Conservation (phyloP, 2,329 filamentous ascomycete genomes). For the Penicillium polonicum region DNA sequence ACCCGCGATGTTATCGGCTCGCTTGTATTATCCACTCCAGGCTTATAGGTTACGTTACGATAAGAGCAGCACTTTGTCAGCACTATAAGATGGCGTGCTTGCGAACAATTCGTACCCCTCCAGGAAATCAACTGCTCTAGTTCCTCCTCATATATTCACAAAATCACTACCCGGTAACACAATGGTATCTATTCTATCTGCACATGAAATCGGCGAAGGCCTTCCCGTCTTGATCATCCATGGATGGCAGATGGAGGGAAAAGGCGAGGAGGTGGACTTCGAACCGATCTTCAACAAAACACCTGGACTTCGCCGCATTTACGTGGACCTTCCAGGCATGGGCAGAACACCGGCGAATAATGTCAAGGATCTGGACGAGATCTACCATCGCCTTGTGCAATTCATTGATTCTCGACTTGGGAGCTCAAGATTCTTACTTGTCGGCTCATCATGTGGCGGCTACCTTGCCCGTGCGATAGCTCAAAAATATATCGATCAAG, state of each 20-base stretch:
- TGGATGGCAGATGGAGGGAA: conserved; percentile 27
- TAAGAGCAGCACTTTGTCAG: not conserved
- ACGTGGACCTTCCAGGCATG: conserved; percentile 34
- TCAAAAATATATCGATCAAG: conserved; percentile 25
- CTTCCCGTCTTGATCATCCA: conserved; percentile 31
- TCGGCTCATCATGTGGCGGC: conserved; percentile 31
- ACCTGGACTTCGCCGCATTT: conserved; percentile 26
- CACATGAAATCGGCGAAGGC: conserved; percentile 28
- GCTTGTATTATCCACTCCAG: not conserved
- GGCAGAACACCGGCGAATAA: conserved; percentile 27
- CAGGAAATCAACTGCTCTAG: not conserved
- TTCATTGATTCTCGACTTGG: conserved; percentile 30
- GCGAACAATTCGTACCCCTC: not conserved
- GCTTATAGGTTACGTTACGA: not conserved
- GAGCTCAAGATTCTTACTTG: conserved; percentile 24
- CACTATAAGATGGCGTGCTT: not conserved
- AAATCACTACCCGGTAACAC: conserved; percentile 1
- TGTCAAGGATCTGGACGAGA: conserved; percentile 28
- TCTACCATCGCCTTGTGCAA: conserved; percentile 24
- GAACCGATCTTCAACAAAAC: conserved; percentile 30
- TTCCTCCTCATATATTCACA: not conserved
- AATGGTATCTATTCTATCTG: conserved; percentile 21
- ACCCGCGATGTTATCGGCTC: not conserved
- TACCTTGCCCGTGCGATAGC: conserved; percentile 32
- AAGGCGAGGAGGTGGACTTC: conserved; percentile 27